A percentile compares a stretch with the other conserved stretches of the same genome.
phyloP scores from a whole-genome alignment of 2,329 filamentous ascomycete genomes.

The Talaromyces sp. region DNA sequence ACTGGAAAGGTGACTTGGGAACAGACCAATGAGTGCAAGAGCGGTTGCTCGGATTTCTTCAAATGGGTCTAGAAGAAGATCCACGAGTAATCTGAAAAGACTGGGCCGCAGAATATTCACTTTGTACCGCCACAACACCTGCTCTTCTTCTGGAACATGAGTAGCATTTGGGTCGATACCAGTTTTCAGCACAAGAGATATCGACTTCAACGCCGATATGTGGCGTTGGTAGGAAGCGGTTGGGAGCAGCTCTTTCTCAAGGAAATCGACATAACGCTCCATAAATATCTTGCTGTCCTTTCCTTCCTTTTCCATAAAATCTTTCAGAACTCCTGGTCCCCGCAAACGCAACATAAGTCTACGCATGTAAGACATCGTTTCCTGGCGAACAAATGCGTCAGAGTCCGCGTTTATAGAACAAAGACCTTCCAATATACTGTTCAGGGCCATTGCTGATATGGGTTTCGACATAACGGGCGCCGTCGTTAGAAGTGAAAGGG shows the following conservation, averaged over 20 bases:
- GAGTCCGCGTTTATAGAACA: conserved; percentile 74
- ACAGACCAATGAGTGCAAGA: conserved; percentile 43
- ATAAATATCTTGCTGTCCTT: conserved; percentile 53
- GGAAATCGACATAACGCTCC: conserved; percentile 69
- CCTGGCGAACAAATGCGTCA: conserved; percentile 80
- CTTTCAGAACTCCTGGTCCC: conserved; percentile 45
- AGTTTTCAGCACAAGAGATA: conserved; percentile 64
- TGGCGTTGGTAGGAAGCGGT: conserved; percentile 89
- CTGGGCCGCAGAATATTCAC: conserved; percentile 41
- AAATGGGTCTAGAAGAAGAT: conserved; percentile 83
- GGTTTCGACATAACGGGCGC: conserved; percentile 72
- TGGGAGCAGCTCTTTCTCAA: conserved; percentile 70
- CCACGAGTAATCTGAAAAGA: conserved; percentile 59
- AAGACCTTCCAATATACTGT: conserved; percentile 62
- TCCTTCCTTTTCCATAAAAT: conserved; percentile 28
- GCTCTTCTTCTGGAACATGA: conserved; percentile 40
- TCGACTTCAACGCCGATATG: conserved; percentile 70
- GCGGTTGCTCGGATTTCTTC: conserved; percentile 74
- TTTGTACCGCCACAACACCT: conserved; percentile 50
- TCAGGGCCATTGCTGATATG: conserved; percentile 61
- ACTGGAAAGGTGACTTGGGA: conserved; percentile 28
- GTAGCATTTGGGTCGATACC: conserved; percentile 57
- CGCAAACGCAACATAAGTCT: conserved; percentile 74
- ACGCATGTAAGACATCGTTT: conserved; percentile 70
- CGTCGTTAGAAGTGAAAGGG: conserved; percentile 73